Conservation (phyloP, 179 eudicot genomes). For the Beta macrorhiza region DNA sequence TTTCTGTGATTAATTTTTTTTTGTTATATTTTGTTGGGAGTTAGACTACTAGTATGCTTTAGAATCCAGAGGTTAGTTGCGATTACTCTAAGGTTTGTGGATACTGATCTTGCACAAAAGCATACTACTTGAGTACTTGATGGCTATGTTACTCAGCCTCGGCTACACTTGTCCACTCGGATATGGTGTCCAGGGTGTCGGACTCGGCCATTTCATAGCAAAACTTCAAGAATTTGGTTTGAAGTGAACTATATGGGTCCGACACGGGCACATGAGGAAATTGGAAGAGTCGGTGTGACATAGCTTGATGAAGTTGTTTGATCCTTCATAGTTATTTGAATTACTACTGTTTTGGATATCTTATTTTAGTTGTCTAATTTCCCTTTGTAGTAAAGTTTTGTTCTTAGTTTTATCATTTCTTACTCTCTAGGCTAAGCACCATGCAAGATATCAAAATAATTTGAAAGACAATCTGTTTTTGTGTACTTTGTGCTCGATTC, state of each 20-base stretch:
- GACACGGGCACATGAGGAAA: no score
- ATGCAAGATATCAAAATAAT: neutral
- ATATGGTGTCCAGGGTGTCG: no score
- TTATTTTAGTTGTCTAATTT: neutral
- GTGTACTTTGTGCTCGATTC: neutral
- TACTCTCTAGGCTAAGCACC: conserved; percentile 11
- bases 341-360: neutral
- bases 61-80: neutral
- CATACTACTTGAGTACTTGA: neutral
- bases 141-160: no score
- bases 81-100: neutral
- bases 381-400: neutral
- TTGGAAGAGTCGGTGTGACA: no score
- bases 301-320: neutral
- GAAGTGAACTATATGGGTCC: no score
- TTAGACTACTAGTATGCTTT: neutral
- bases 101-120: neutral
- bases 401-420: neutral
- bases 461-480: no score
- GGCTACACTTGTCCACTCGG: no score
- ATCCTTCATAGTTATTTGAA: neutral
- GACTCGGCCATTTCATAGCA: no score
- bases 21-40: neutral
- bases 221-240: no score
- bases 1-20: neutral